Base-by-base conservation (phyloP, 2,329 filamentous ascomycete species). In the Epichloe sylvatica region DNA sequence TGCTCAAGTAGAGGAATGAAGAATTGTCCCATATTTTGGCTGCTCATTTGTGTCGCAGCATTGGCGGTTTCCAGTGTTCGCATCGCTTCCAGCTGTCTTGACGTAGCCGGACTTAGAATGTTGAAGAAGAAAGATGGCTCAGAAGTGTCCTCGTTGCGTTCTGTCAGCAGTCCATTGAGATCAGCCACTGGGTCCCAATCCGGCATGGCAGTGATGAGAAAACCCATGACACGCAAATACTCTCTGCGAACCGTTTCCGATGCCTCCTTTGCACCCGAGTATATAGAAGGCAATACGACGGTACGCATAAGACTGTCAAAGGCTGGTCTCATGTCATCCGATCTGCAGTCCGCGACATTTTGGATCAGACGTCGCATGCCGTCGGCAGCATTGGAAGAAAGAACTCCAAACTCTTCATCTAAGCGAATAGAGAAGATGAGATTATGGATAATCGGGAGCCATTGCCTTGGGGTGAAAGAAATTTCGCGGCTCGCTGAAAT, bases 1-100 rank as follows among this genome's bases (percentile, higher is more conserved):
- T 96, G 90, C 62, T 98, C 92, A 9, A 97, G 74, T 19, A 98
- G 73, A 0, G 92, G 94, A 39, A 98, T 78, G 61, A 97, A 87
- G 60, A 96, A 85, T 17, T 91, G 83, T 51, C 83, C 82, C 54
- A 94, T 75, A 59, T 94, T 94, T 47, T 80, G 80, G 59, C 86
- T 85, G 53, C 77, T 77, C 52, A 98, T 71, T 45, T 79, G 73
- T 12, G 77, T 74, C 50, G 75, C 74, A 9, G 71, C 65, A 49
- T 86, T 86, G 54, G 84, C 83, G 8, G 75, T 70, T 50, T 85
- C 81, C 12, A 98, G 72, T 50, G 87, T 76, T 52, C 86, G 81
- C 37, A 98, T 71, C 3, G 92, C 90, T 57, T 90, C 84, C 49
- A 94, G 74, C 59, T 94, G 86, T 55, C 87, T 82, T 52, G 92